Percentiles rank a stretch among this genome's conserved stretches.
Conservation (phyloP, 176 grass and related monocot species). For the Bonia amplexicaulis region DNA sequence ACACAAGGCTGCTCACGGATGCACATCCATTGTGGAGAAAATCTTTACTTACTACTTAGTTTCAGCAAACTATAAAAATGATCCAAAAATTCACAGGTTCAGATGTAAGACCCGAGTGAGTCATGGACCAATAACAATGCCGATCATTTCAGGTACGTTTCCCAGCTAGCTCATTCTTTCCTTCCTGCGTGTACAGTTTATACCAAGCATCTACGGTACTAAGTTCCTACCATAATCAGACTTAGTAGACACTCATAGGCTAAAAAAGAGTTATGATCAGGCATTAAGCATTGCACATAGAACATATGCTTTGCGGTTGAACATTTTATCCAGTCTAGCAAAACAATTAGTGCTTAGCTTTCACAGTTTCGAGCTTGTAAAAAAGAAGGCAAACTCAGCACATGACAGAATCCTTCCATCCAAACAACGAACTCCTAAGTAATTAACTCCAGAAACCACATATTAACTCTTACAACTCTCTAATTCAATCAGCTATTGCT, state of each 20-base stretch:
- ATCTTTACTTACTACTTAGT: not conserved
- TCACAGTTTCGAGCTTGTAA: not conserved
- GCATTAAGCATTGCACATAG: not conserved
- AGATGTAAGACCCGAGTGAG: not conserved
- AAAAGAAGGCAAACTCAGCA: not conserved
- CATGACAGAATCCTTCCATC: not conserved
- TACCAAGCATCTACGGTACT: not conserved
- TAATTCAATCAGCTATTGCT: not conserved
- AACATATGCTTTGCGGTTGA: not conserved
- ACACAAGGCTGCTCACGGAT: not conserved
- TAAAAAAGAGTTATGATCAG: not conserved
- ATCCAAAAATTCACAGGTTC: not conserved
- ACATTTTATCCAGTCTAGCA: not conserved
- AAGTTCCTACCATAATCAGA: not conserved
- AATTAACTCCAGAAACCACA: not conserved
- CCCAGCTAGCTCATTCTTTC: not conserved
- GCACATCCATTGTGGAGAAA: not conserved
- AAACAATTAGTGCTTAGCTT: not conserved
- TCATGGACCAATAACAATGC: not conserved
- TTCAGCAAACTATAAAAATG: not conserved
- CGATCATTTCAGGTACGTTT: not conserved
- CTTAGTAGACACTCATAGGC: not conserved
- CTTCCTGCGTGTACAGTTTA: not conserved
- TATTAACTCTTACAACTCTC: not conserved
- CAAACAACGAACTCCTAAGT: not conserved